phyloP scores from a whole-genome alignment of 1,284 basidiomycete genomes.

The Xerocomus nothofagi region DNA sequence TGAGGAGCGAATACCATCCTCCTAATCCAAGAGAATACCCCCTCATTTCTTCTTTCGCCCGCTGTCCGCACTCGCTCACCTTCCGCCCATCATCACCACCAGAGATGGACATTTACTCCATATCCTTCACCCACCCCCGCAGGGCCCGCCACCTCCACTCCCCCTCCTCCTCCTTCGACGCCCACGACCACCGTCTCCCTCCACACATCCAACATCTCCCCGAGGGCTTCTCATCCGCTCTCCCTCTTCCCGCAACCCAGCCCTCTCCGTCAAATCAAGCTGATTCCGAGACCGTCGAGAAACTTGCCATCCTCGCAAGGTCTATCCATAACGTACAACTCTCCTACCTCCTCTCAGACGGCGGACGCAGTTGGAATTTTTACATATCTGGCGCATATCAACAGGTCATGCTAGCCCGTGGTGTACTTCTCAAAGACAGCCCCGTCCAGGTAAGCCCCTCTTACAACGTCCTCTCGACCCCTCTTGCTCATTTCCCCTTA shows the following conservation, averaged over 20 bases:
- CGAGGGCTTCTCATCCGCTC: constrained; percentile 38
- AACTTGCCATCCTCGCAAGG: constrained; percentile 78
- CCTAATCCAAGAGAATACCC: constrained; percentile 27
- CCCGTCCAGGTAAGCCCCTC: constrained; percentile 68
- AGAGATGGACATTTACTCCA: constrained; percentile 89
- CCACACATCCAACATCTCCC: constrained; percentile 39
- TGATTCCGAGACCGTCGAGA: constrained; percentile 76
- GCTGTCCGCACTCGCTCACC: constrained; percentile 5
- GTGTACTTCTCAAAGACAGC: constrained; percentile 85
- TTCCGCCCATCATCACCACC: constrained; percentile 6
- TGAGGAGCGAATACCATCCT: constrained; percentile 31
- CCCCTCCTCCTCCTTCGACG: constrained; percentile 63
- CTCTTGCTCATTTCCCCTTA: constrained; percentile 35
- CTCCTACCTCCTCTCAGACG: constrained; percentile 73
- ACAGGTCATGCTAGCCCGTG: constrained; percentile 89
- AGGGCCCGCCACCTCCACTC: constrained; percentile 62
- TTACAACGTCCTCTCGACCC: constrained; percentile 9
- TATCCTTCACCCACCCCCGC: constrained; percentile 86
- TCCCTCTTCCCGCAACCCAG: constrained; percentile 38
- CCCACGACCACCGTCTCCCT: constrained; percentile 50
- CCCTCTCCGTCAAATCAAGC: constrained; percentile 48
- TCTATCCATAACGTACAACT: constrained; percentile 80
- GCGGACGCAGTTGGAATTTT: constrained; percentile 81
- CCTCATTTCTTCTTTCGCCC: constrained; percentile 11
- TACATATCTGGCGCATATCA: constrained; percentile 89